Percentiles rank a stretch among this genome's conserved stretches.
These are phyloP conservation scores for Taiwanofungus camphoratus DNA, from an alignment of 1,284 basidiomycete species.

Conservation along the genomic window DNA sequence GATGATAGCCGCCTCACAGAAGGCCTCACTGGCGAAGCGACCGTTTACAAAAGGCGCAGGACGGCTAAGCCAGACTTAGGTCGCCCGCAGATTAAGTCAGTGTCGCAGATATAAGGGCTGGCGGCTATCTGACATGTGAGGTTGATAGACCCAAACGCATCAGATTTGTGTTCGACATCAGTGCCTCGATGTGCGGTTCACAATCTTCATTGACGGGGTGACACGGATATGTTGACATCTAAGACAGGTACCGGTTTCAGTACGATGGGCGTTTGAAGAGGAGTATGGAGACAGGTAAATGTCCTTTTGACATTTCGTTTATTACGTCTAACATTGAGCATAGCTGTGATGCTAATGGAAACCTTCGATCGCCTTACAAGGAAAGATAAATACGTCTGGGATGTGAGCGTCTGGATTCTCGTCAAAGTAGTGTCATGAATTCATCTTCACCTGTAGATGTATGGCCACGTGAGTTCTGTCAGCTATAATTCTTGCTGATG, in stretches of 20 bases:
- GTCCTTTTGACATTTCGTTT: not conserved
- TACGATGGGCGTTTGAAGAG: slow-evolving; percentile 59
- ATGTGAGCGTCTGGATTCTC: slow-evolving; percentile 38
- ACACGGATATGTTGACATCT: not conserved
- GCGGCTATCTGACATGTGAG: not conserved
- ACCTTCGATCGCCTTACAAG: slow-evolving; percentile 54
- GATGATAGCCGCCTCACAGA: slow-evolving; percentile 63
- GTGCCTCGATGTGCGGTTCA: slow-evolving; percentile 55
- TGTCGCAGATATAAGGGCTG: slow-evolving; percentile 2
- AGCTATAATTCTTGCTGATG: not conserved
- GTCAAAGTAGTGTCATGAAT: not conserved
- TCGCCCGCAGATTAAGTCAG: slow-evolving; percentile 60
- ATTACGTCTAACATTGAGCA: not conserved
- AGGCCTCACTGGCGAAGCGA: slow-evolving; percentile 59
- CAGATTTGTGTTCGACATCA: slow-evolving; percentile 63
- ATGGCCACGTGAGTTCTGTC: slow-evolving; percentile 47
- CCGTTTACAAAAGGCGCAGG: slow-evolving; percentile 62
- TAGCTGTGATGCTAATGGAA: slow-evolving; percentile 68
- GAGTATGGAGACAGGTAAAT: slow-evolving; percentile 57
- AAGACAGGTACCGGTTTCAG: slow-evolving; percentile 59
- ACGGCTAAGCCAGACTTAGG: slow-evolving; percentile 65
- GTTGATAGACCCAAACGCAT: slow-evolving; percentile 55
- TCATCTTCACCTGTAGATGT: slow-evolving; percentile 40
- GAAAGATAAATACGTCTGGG: slow-evolving; percentile 68
- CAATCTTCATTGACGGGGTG: not conserved